phyloP scores from a whole-genome alignment of 2,329 filamentous ascomycete species.

The Neonectria coccinea region DNA sequence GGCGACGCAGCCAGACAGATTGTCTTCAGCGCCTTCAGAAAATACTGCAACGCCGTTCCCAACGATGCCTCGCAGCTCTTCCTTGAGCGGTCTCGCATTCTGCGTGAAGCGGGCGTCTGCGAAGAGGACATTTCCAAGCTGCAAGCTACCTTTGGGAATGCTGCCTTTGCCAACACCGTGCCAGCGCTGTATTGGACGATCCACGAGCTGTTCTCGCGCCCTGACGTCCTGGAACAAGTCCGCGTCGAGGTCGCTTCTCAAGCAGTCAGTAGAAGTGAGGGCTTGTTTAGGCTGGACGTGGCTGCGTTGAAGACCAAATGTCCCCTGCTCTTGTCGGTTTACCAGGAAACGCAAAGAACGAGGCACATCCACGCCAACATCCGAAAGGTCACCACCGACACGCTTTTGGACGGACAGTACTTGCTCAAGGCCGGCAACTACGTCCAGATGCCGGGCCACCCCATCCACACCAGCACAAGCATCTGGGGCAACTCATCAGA shows the following conservation, averaged over 20 bases:
- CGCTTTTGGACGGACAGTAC: background rate
- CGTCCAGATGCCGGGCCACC: slow-evolving; percentile 41
- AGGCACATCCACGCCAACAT: background rate
- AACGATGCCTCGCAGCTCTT: slow-evolving; percentile 31
- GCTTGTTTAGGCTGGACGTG: slow-evolving; percentile 28
- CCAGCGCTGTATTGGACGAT: slow-evolving; percentile 35
- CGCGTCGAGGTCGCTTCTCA: slow-evolving; percentile 21
- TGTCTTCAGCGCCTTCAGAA: slow-evolving; percentile 32
- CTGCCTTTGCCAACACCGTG: slow-evolving; percentile 32
- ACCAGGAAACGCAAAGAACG: background rate
- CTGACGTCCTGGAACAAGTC: slow-evolving; percentile 28
- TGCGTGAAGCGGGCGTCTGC: slow-evolving; percentile 30
- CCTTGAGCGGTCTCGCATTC: slow-evolving; percentile 8
- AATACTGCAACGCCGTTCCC: slow-evolving; percentile 32
- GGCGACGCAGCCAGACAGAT: slow-evolving; percentile 35
- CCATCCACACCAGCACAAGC: slow-evolving; percentile 45
- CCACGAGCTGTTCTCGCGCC: slow-evolving; percentile 32
- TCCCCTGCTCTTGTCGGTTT: slow-evolving; percentile 7
- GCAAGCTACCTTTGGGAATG: slow-evolving; percentile 32
- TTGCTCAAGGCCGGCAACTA: background rate
- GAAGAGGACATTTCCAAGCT: slow-evolving; percentile 36
- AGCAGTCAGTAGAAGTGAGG: slow-evolving; percentile 16
- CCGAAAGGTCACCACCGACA: background rate
- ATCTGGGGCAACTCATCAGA: slow-evolving; percentile 51
- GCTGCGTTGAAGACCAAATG: slow-evolving; percentile 33